Evolutionary conservation across 164 flowering plant genomes (phyloP).

Genomic region (Tetrastigma voinierianum): DNA sequence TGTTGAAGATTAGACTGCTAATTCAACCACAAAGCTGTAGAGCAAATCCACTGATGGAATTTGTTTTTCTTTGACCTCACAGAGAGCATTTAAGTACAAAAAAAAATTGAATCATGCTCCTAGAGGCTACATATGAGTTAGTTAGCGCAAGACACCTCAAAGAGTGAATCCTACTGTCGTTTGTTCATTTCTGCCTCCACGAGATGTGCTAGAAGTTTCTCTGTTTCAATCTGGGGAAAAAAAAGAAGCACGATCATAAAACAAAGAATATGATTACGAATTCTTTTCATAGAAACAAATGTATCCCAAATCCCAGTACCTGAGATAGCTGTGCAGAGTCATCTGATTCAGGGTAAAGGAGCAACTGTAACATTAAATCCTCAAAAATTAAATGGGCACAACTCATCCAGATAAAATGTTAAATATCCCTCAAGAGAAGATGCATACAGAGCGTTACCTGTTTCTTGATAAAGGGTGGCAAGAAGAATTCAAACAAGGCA

Average conservation of each 20-base stretch:
- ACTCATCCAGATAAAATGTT: background rate
- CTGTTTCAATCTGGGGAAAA: constrained; percentile 83
- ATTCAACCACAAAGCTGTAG: background rate
- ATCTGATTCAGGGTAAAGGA: constrained; percentile 74
- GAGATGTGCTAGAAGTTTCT: constrained; percentile 92
- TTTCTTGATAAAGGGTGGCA: constrained; percentile 82
- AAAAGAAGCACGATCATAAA: constrained; percentile 16
- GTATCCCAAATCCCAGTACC: constrained; percentile 36
- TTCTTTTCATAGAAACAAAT: background rate
- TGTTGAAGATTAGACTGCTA: no score
- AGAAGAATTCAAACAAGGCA: constrained; percentile 87
- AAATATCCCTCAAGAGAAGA: constrained; percentile 2
- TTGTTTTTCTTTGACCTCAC: background rate
- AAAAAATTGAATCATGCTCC: background rate
- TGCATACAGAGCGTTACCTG: constrained; percentile 50
- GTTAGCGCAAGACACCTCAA: background rate
- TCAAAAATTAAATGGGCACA: constrained; percentile 9
- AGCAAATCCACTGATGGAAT: background rate
- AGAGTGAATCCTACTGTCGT: constrained; percentile 30
- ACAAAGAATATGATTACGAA: constrained; percentile 15
- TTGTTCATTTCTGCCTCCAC: constrained; percentile 91
- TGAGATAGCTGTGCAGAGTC: constrained; percentile 97
- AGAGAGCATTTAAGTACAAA: background rate
- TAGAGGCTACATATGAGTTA: background rate
- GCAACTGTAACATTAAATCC: constrained; percentile 30